Base-by-base conservation (phyloP, 2,329 filamentous ascomycete genomes). In the Ceratocystis eucalypticola region DNA sequence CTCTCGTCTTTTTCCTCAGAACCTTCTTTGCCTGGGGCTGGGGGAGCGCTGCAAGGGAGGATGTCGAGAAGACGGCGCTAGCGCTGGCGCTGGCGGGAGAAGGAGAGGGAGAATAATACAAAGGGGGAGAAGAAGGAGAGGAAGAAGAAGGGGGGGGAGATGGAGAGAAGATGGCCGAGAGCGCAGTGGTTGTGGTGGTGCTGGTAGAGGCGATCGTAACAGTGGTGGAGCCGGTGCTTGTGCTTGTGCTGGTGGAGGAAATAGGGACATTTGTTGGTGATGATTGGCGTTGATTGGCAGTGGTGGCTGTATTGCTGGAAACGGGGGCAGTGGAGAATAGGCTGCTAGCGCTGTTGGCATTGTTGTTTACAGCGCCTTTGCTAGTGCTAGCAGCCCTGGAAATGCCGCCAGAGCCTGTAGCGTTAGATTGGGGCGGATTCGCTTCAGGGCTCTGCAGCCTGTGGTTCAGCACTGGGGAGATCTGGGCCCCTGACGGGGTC, bases 11-110 rank as follows among this genome's bases (percentile, higher is more conserved):
- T 53, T 53, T 53, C 7, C 48, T 53, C 48, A 25, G 17, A 22
- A 20, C 48, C 48, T 20, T 53, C 48, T 8, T 25, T 25, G 20
- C n/a, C 22, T 53, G 48, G n/a, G 37, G 37, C 37, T 41, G 37
- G 37, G 37, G 30, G 28, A 48, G 48, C 62, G 20, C 64, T 28
- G 64, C 50, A 65, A 59, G 22, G 41, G 57, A 17, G 64, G 46
- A 33, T n/a, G 45, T 20, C 5, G 62, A 28, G 30, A 57, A 57
- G 10, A 30, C n/a, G 33, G 59, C 41, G 59, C 53, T 65, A 59
- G 50, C 57, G 50, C 33, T 33, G 45, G 37, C 37, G 50, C 22
- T n/a, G 46, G 46, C 48, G 48, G 22, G 48, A 3, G 46, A n/a
- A 22, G 22, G n/a, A 22, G 46, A n/a, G 46, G 22, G 46, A 22